Percentiles rank a stretch among this genome's conserved stretches.
Conservation (phyloP, 768 basidiomycete genomes). For the Punctularia strigosozonata region DNA sequence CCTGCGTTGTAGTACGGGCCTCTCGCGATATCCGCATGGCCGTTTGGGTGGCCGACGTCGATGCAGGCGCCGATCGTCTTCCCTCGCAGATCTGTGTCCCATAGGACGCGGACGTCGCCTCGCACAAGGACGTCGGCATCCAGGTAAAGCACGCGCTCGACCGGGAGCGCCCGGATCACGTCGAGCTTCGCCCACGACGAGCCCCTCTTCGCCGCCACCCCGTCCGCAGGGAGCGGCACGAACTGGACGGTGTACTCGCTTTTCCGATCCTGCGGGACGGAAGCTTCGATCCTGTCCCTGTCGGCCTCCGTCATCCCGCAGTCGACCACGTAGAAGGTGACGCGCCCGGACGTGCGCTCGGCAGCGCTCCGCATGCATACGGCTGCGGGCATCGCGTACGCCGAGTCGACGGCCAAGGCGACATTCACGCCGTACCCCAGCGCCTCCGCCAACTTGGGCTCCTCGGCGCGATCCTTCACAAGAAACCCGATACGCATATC, state of each 20-base stretch:
- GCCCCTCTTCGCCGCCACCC: conserved; percentile 18
- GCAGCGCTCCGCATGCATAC: conserved; percentile 33
- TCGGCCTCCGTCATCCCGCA: conserved; percentile 28
- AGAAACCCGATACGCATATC: conserved; percentile 46
- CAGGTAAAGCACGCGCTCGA: conserved; percentile 38
- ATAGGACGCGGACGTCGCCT: conserved; percentile 25
- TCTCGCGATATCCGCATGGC: conserved; percentile 23
- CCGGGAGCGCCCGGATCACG: conserved; percentile 30
- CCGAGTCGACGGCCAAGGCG: conserved; percentile 28
- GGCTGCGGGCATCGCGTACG: conserved; percentile 35
- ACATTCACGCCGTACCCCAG: conserved; percentile 38
- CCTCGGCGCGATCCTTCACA: conserved; percentile 10
- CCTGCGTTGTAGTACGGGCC: conserved; percentile 43
- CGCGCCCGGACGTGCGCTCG: conserved; percentile 21
- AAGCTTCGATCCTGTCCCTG: conserved; percentile 18
- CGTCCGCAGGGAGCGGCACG: conserved; percentile 21
- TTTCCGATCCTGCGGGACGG: conserved; percentile 15
- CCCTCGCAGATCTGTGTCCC: conserved; percentile 32
- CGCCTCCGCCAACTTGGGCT: conserved; percentile 7
- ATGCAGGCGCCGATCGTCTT: conserved; percentile 29
- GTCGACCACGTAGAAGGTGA: conserved; percentile 40
- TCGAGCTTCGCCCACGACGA: conserved; percentile 40
- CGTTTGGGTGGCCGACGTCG: conserved; percentile 40
- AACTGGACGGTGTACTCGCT: conserved; percentile 30
- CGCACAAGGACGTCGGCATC: conserved; percentile 42